Evolutionary conservation across 176 grass and related monocot genomes (phyloP).

Genomic region (Stipa capillata): DNA sequence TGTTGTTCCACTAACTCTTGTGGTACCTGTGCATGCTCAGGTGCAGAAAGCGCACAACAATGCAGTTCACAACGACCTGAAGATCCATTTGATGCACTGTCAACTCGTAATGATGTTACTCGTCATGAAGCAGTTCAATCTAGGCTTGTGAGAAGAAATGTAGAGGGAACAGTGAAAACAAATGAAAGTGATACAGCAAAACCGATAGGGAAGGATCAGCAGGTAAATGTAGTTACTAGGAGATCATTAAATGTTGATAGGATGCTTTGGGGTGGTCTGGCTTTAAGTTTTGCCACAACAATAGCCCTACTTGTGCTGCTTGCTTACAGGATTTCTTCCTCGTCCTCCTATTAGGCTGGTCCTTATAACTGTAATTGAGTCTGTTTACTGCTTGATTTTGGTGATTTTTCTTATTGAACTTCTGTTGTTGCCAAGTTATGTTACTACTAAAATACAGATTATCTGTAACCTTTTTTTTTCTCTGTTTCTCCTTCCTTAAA

Average conservation of each 20-base stretch:
- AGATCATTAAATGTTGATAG: constrained; percentile 31
- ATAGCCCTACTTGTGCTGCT: constrained; percentile 32
- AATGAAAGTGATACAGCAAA: not conserved
- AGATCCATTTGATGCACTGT: not conserved
- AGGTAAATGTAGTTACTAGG: constrained; percentile 1
- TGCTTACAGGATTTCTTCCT: constrained; percentile 27
- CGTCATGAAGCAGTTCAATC: constrained; percentile 18
- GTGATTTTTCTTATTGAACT: not conserved
- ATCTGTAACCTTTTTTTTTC: not conserved
- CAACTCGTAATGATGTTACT: not conserved
- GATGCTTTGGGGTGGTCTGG: constrained; percentile 46
- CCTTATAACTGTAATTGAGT: not conserved
- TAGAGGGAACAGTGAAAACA: constrained; percentile 11
- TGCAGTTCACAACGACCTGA: not conserved
- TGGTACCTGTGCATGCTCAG: constrained; percentile 41
- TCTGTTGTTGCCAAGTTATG: not conserved
- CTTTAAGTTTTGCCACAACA: constrained; percentile 40
- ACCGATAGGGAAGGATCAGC: not conserved
- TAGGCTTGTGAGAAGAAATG: constrained; percentile 47
- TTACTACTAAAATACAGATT: not conserved
- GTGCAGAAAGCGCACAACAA: not conserved
- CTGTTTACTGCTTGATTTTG: constrained; percentile 2
- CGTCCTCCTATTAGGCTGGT: not conserved
- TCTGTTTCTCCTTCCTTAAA: not conserved
- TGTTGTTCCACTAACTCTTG: constrained; percentile 19